Percentiles rank a stretch among this genome's conserved stretches.
Evolutionary conservation across 352 stramenopile genomes (phyloP).

Genomic region (Globisporangium canariense): DNA sequence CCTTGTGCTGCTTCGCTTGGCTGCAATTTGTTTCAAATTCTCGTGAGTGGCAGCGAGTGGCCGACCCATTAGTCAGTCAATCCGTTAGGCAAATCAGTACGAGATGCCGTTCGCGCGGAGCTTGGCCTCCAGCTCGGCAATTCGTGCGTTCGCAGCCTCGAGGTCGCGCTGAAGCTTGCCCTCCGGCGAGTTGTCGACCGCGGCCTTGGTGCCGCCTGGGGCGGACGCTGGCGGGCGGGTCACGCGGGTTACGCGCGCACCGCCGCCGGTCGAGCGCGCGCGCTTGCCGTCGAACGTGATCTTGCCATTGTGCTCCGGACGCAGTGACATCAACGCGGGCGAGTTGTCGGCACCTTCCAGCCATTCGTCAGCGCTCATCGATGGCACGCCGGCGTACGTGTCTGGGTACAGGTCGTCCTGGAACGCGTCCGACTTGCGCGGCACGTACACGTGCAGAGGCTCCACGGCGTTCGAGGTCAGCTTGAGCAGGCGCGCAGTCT

Average conservation of each 20-base stretch:
- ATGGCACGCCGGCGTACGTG: constrained; percentile 91
- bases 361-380: constrained; percentile 96
- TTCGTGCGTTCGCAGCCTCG: constrained; percentile 77
- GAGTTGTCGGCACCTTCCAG: constrained; percentile 91
- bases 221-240: constrained; percentile 25
- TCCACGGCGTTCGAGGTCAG: constrained; percentile 96
- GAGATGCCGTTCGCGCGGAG: constrained; percentile 64
- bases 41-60: neutral
- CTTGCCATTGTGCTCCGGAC: constrained; percentile 86
- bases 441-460: constrained; percentile 95
- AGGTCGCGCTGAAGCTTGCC: constrained; percentile 74
- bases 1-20: neutral
- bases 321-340: constrained; percentile 91
- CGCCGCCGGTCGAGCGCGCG: constrained; percentile 33
- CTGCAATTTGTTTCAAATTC: neutral
- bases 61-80: neutral
- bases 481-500: constrained; percentile 95
- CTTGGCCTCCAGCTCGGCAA: constrained; percentile 74
- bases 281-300: constrained; percentile 86
- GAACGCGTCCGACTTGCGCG: constrained; percentile 98
- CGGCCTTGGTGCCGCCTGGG: constrained; percentile 8
- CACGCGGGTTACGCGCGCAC: constrained; percentile 40
- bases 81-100: constrained; percentile 37
- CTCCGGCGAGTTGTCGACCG: constrained; percentile 40
- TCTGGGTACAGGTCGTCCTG: constrained; percentile 99